Conservation (phyloP, 2,329 filamentous ascomycete species). For the Aspergillus ruber region DNA sequence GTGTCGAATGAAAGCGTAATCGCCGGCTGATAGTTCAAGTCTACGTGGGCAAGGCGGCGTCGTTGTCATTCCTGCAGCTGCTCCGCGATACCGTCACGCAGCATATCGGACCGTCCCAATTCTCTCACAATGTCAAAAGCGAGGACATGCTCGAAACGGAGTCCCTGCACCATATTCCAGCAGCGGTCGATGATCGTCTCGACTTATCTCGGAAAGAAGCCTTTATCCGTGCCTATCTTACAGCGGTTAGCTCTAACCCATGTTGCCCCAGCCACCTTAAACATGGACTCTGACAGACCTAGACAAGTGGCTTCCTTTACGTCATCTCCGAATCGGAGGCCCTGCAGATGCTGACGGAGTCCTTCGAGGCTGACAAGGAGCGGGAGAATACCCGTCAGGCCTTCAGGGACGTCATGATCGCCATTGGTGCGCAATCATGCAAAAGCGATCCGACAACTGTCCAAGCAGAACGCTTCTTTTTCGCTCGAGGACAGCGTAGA, state of each 20-base stretch:
- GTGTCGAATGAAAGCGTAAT: no score
- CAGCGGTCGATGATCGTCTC: constrained; percentile 26
- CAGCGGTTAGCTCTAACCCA: constrained; percentile 15
- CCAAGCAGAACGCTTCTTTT: constrained; percentile 36
- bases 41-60: constrained; percentile 27
- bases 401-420: constrained; percentile 42
- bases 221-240: constrained; percentile 26
- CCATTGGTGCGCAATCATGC: constrained; percentile 48
- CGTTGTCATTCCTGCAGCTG: constrained; percentile 52
- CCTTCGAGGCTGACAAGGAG: constrained; percentile 7
- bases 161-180: constrained; percentile 26
- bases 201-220: constrained; percentile 24
- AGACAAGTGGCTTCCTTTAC: constrained; percentile 40
- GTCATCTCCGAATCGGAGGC: constrained; percentile 20
- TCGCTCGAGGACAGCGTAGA: constrained; percentile 43
- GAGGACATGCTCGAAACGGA: constrained; percentile 50
- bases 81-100: constrained; percentile 43
- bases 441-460: constrained; percentile 21
- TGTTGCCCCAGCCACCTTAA: no score
- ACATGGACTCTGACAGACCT: neutral
- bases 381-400: constrained; percentile 22
- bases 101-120: constrained; percentile 50
- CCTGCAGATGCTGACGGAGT: constrained; percentile 17
- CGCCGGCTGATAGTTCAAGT: constrained; percentile 10
- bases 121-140: constrained; percentile 47